Evolutionary conservation across 228 moss, liverwort and hornwort species (phyloP), one percentile per base, ranked within the genome.

Genomic region (Sphagnum fallax): DNA sequence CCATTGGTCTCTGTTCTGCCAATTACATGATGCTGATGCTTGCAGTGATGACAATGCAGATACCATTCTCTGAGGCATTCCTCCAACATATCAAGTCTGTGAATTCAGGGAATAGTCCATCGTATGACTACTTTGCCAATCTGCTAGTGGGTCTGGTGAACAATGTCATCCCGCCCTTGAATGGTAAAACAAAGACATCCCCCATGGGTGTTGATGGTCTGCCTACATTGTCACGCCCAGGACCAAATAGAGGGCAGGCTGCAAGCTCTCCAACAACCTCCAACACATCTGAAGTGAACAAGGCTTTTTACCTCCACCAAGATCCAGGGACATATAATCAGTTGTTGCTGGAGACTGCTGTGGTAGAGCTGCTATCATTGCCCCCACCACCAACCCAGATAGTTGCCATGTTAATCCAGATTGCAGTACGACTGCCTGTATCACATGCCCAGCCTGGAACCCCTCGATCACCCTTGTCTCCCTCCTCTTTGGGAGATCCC

Each of bases 251-350:
- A 74, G 86, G 82, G 53, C 84, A 91, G 78, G 67, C 75, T 48
- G 65, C 78, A 72, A 71, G 78, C 48, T 60, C 84, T 16, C 78
- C 64, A 70, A 73, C 79, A 12, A 70, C 76, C 63, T 65, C 77
- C 60, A 81, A 67, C 72, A 65, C 75, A 64, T 48, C 87, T 18
- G 92, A 92, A 75, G 76, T 89, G 67, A 76, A 86, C 11, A 92
- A 84, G 80, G 91, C 90, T 13, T 95, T 95, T 67, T 90, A 90
- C 70, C 89, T 85, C 70, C 89, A 95, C 69, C 92, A 92, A 75
- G 95, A 95, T 74, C 95, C 95, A n/a, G 95, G 95, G 74, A 90
- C 90, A 48, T 92, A 92, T 73, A 95, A 73, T 69, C 95, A 95
- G 66, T 75, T 95, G 76, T 81, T 92, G 65, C 92, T 95, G 32